Conservation (phyloP, 2,329 filamentous ascomycete species). For the Colletotrichum lini region DNA sequence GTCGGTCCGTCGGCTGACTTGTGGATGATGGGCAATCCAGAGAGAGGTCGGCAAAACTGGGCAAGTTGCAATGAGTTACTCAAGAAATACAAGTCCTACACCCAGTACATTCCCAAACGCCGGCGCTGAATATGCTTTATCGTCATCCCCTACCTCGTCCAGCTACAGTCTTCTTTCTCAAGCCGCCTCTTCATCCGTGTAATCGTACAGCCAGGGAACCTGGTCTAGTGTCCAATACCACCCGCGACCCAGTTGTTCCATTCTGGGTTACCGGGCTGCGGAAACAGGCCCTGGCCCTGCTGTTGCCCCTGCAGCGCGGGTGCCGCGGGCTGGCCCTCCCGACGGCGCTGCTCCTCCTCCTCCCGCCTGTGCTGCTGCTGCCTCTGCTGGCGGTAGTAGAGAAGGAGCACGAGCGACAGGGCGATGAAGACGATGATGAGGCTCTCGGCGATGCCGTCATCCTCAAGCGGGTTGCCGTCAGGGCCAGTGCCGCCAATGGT, state of each 20-base stretch:
- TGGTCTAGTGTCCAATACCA: slow-evolving; percentile 71
- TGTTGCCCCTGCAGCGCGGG: slow-evolving; percentile 27
- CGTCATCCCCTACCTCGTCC: slow-evolving; percentile 5
- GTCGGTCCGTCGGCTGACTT: no score
- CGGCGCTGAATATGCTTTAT: slow-evolving; percentile 38
- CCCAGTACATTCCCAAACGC: slow-evolving; percentile 21
- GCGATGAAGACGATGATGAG: slow-evolving; percentile 86
- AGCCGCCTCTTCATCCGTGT: slow-evolving; percentile 6
- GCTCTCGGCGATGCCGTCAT: slow-evolving; percentile 87
- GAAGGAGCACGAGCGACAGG: slow-evolving; percentile 79
- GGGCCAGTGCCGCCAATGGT: slow-evolving; percentile 72
- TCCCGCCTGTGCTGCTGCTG: slow-evolving; percentile 69
- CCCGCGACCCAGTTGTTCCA: slow-evolving; percentile 76
- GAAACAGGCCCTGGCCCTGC: slow-evolving; percentile 50
- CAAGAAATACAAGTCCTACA: slow-evolving; percentile 14
- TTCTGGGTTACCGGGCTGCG: slow-evolving; percentile 76
- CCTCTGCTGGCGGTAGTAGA: slow-evolving; percentile 84
- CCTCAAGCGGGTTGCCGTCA: slow-evolving; percentile 67
- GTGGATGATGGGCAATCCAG: not conserved
- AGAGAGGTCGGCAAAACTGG: not conserved
- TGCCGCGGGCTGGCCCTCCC: slow-evolving; percentile 50
- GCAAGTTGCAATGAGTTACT: slow-evolving; percentile 1
- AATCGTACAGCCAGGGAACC: slow-evolving; percentile 12
- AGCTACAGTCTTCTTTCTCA: slow-evolving; percentile 3
- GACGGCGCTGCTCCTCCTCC: slow-evolving; percentile 54